Evolutionary conservation across 1,139 yeast species (phyloP).

Genomic region (Geotrichum restrictum): DNA sequence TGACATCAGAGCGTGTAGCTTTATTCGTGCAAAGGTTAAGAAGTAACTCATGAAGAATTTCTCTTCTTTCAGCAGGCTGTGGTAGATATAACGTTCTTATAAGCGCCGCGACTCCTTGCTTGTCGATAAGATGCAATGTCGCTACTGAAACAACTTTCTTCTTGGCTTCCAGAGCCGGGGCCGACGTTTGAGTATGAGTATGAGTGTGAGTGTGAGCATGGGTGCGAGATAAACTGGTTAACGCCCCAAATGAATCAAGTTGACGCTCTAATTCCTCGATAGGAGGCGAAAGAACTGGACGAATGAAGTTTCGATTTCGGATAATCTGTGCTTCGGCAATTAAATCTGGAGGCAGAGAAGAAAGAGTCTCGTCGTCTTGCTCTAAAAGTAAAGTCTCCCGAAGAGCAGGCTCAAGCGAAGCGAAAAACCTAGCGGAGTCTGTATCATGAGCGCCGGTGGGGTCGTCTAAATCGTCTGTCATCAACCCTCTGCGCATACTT

Average conservation of each 20-base stretch:
- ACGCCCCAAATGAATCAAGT: conserved; percentile 12
- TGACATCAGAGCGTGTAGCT: conserved; percentile 73
- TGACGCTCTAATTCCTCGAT: conserved; percentile 14
- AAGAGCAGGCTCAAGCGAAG: conserved; percentile 38
- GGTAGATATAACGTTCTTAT: conserved; percentile 71
- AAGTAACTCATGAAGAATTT: conserved; percentile 61
- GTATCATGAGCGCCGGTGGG: conserved; percentile 36
- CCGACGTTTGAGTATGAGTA: too few species aligned
- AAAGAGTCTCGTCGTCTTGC: conserved; percentile 37
- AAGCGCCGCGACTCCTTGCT: conserved; percentile 70
- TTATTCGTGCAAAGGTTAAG: conserved; percentile 69
- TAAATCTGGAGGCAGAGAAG: conserved; percentile 35
- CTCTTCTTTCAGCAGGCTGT: conserved; percentile 62
- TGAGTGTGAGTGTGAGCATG: too few species aligned
- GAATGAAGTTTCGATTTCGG: conserved; percentile 29
- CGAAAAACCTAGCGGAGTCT: conserved; percentile 36
- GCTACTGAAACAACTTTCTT: conserved; percentile 31
- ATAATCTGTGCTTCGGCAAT: conserved; percentile 37
- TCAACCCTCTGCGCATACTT: conserved; percentile 64
- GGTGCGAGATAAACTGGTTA: conserved; percentile 1
- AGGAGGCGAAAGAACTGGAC: conserved; percentile 16
- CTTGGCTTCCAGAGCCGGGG: conserved; percentile 6
- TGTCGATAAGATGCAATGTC: conserved; percentile 60
- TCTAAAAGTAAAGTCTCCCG: conserved; percentile 39
- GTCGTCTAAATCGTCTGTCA: conserved; percentile 55